These are phyloP conservation scores for Aspergillus cejpii DNA, from an alignment of 2,329 filamentous ascomycete genomes.

Conservation along the genomic window DNA sequence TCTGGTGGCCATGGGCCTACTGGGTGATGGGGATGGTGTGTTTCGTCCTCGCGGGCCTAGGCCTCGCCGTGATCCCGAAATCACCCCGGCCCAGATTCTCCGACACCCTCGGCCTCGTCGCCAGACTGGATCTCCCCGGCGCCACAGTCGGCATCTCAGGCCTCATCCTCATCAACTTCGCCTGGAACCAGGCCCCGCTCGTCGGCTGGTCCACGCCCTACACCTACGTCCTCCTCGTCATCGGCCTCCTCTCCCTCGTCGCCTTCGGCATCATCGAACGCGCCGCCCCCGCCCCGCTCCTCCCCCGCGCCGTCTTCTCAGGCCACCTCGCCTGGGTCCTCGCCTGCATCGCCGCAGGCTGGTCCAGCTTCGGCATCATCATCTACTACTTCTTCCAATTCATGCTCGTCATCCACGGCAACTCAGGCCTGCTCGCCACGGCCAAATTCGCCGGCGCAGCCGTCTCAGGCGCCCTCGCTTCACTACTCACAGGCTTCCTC, in stretches of 20 bases:
- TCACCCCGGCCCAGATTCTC: slow-evolving; percentile 8
- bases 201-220: slow-evolving; percentile 54
- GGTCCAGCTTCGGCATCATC: slow-evolving; percentile 50
- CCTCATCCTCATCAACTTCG: slow-evolving; percentile 58
- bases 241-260: slow-evolving; percentile 50
- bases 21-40: slow-evolving; percentile 37
- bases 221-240: slow-evolving; percentile 51
- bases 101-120: slow-evolving; percentile 7
- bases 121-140: slow-evolving; percentile 38
- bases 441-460: slow-evolving; percentile 21
- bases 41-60: slow-evolving; percentile 36
- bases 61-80: slow-evolving; percentile 27
- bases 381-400: slow-evolving; percentile 47
- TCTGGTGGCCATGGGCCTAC: slow-evolving; percentile 51
- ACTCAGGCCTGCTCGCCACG: slow-evolving; percentile 20
- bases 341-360: slow-evolving; percentile 48
- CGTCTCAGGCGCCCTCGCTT: slow-evolving; percentile 24
- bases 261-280: slow-evolving; percentile 51
- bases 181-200: slow-evolving; percentile 59
- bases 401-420: slow-evolving; percentile 34
- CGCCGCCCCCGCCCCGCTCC: slow-evolving; percentile 47
- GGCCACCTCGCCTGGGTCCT: slow-evolving; percentile 50
- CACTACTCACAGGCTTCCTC: slow-evolving; percentile 29
- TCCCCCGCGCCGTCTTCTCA: slow-evolving; percentile 50
- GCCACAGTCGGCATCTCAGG: slow-evolving; percentile 47